These are phyloP conservation scores for Hypomontagnella monticulosa DNA, from an alignment of 495 filamentous ascomycete genomes.

Conservation along the genomic window DNA sequence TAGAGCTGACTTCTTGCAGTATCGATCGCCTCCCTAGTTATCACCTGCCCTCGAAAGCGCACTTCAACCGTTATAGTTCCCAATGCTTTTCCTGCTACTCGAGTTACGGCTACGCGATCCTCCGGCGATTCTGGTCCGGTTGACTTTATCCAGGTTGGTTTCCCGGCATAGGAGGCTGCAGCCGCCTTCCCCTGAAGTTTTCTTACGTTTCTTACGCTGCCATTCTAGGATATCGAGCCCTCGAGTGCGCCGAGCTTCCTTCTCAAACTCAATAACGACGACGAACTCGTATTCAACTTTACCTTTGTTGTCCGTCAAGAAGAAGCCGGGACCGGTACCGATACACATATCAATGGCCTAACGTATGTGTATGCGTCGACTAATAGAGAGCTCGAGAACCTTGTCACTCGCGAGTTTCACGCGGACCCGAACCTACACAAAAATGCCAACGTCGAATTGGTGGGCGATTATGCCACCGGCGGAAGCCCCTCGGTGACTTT, in stretches of 20 bases:
- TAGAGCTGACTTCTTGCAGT: constrained; percentile 64
- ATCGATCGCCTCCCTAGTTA: constrained; percentile 79
- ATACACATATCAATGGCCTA: constrained; percentile 85
- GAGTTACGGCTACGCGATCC: constrained; percentile 79
- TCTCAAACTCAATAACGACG: constrained; percentile 86
- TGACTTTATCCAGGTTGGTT: constrained; percentile 89
- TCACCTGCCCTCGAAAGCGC: constrained; percentile 80
- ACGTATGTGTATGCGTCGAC: constrained; percentile 92
- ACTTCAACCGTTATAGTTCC: constrained; percentile 80
- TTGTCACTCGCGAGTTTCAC: constrained; percentile 94
- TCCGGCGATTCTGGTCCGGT: constrained; percentile 76
- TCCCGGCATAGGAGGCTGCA: neutral
- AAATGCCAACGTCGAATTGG: constrained; percentile 91
- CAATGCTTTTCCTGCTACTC: constrained; percentile 87
- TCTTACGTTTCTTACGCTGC: constrained; percentile 23
- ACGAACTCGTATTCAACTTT: constrained; percentile 91
- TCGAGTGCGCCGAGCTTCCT: constrained; percentile 75
- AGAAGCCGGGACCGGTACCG: constrained; percentile 64
- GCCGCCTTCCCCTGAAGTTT: constrained; percentile 4
- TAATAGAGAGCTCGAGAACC: constrained; percentile 85
- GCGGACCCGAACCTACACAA: constrained; percentile 98
- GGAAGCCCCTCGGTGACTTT: constrained; percentile 86
- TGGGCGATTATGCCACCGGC: constrained; percentile 86
- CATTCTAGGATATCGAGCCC: constrained; percentile 79
- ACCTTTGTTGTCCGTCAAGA: constrained; percentile 85